phyloP scores from a whole-genome alignment of 352 stramenopile species.

The Blastocystis sp. region DNA sequence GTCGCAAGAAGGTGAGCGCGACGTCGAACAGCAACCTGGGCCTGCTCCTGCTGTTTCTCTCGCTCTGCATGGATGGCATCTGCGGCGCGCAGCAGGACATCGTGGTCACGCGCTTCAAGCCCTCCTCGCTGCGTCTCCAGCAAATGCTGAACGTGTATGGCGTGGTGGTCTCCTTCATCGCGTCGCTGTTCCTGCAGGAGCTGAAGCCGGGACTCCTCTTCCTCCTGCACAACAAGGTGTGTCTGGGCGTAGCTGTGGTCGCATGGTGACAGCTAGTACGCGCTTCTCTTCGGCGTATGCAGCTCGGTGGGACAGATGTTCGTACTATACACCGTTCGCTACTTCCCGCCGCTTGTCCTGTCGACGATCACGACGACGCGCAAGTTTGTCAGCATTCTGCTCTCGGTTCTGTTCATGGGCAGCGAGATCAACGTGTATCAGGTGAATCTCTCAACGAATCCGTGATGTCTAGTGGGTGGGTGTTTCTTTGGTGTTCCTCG shows the following conservation, averaged over 20 bases:
- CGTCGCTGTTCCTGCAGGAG: slow-evolving; percentile 12
- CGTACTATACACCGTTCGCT: slow-evolving; percentile 95
- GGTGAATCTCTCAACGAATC: neutral
- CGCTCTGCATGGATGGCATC: slow-evolving; percentile 80
- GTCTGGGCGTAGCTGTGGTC: neutral
- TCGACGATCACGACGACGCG: slow-evolving; percentile 97
- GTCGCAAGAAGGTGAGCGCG: slow-evolving; percentile 61
- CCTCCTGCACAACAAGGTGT: slow-evolving; percentile 10
- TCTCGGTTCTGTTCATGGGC: slow-evolving; percentile 88
- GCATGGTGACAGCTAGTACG: slow-evolving; percentile 59
- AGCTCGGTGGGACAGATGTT: slow-evolving; percentile 92
- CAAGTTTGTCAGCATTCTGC: slow-evolving; percentile 98
- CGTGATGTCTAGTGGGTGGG: slow-evolving; percentile 66
- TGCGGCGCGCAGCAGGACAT: slow-evolving; percentile 62
- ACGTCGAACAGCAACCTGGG: slow-evolving; percentile 74
- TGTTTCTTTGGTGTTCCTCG: slow-evolving; percentile 74
- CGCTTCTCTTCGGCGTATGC: slow-evolving; percentile 76
- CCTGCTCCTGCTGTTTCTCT: slow-evolving; percentile 75
- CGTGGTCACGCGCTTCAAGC: slow-evolving; percentile 73
- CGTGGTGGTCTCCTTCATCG: slow-evolving; percentile 63
- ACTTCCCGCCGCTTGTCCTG: slow-evolving; percentile 82
- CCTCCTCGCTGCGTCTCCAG: slow-evolving; percentile 67
- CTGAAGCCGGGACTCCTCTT: slow-evolving; percentile 64
- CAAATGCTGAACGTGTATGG: slow-evolving; percentile 66
- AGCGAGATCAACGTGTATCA: slow-evolving; percentile 74